Evolutionary conservation across 169 alveolate genomes (phyloP).

Genomic region (Eimeria falciformis): DNA sequence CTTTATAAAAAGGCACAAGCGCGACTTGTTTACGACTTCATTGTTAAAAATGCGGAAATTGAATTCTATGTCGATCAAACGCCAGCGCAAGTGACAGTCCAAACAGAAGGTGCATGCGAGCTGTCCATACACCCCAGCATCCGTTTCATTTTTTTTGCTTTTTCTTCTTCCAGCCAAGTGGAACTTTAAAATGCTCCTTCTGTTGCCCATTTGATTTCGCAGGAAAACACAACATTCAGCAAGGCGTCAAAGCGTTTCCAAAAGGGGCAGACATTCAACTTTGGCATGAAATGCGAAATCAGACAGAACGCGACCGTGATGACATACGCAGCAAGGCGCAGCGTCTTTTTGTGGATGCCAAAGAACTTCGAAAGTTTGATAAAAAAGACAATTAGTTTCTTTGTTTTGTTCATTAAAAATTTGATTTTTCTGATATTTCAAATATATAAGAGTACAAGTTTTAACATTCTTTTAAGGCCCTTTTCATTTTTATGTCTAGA

Average conservation of each 20-base stretch:
- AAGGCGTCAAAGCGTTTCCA: slow-evolving; percentile 28
- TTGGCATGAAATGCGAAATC: neutral
- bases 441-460: no score
- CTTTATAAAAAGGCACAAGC: slow-evolving; percentile 37
- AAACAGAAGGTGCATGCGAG: neutral
- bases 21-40: neutral
- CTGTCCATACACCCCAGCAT: neutral
- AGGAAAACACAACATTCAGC: neutral
- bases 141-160: neutral
- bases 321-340: neutral
- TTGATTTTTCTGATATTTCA: no score
- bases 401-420: no score
- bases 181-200: no score
- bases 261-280: neutral
- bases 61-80: slow-evolving; percentile 13
- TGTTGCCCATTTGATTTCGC: neutral
- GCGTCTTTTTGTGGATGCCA: neutral
- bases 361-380: neutral
- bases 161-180: no score
- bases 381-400: no score
- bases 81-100: slow-evolving; percentile 32
- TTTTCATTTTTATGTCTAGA: no score
- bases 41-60: neutral
- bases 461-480: no score
- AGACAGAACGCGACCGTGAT: neutral